Evolutionary conservation across 306 rosid species (phyloP), one percentile per base, ranked within the genome.

Genomic region (Abrus precatorius): DNA sequence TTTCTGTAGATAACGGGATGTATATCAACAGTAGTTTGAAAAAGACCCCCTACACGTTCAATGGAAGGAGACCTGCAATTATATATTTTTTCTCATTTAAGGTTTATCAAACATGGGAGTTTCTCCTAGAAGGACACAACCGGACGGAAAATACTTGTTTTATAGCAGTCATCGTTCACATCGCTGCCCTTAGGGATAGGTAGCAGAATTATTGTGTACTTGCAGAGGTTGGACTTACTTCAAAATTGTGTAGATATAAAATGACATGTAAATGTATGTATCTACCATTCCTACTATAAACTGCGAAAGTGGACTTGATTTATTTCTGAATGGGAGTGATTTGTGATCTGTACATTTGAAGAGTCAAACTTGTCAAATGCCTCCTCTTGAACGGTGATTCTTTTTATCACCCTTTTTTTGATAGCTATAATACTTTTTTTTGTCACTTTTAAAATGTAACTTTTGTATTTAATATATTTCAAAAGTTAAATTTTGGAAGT

Each of bases 1-100:
- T 50, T 64, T 76, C 40, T 50, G 73, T 76, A 27, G 63, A 36
- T 64, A 10, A 34, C 14, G 64, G 7, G 53, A 12, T 65, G 20
- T 63, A 45, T 20, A 36, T 28, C 43, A 27, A 10, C 30, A 36
- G 50, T 20, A 5, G 20, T 76, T 61, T 36, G 41, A 63, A 63
- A 33, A 64, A 55, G 36, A 34, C 32, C 30, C 3, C 1, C 5
- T 60, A 32, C 41, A 60, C 41, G 33, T 60, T 60, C 66, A 9
- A 41, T 9, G 66, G 41, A 60, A 60, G 41, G 66, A 30, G 64
- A 3, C 47, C 6, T 29, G 6, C 2, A 56, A 29, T 32, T 11
- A 10, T 7, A 20, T 20, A 20, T 27, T 69, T 30, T 6, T 9
- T 29, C 28, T 5, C 9, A 7, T 48, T 48, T 50, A 14, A 69